Evolutionary conservation across 306 rosid genomes (phyloP).

Genomic region (Pterocarpus santalinus): DNA sequence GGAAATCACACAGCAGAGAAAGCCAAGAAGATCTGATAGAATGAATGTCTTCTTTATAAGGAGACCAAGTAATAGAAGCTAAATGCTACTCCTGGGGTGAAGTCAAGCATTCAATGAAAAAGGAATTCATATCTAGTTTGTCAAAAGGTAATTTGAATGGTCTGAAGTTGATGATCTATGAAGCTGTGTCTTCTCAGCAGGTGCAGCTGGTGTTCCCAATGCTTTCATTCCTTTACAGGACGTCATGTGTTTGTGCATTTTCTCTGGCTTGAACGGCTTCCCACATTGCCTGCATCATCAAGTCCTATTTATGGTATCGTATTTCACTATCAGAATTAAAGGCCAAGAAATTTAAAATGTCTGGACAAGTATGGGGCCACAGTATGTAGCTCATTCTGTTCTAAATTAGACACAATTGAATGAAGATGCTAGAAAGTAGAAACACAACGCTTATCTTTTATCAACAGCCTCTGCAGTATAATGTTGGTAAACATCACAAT

Average conservation of each 20-base stretch:
- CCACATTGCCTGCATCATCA: conserved; percentile 86
- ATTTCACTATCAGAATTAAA: conserved; percentile 43
- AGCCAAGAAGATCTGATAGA: conserved; percentile 14
- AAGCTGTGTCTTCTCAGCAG: conserved; percentile 43
- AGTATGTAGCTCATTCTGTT: conserved; percentile 20
- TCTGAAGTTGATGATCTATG: conserved; percentile 47
- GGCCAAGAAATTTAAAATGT: conserved; percentile 13
- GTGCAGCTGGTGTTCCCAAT: conserved; percentile 42
- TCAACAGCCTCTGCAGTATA: conserved; percentile 28
- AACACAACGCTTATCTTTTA: neutral
- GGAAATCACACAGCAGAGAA: conserved; percentile 24
- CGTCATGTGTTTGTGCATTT: conserved; percentile 84
- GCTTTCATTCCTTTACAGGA: conserved; percentile 79
- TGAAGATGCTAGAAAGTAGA: conserved; percentile 10
- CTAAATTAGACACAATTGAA: conserved; percentile 26
- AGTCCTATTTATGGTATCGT: conserved; percentile 28
- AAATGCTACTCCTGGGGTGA: conserved; percentile 29
- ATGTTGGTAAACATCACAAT: conserved; percentile 50
- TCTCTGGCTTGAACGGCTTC: conserved; percentile 82
- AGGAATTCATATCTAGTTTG: conserved; percentile 46
- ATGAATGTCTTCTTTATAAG: neutral
- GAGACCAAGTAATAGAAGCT: conserved; percentile 28
- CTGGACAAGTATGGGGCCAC: conserved; percentile 29
- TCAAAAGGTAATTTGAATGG: conserved; percentile 48
- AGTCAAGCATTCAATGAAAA: conserved; percentile 15